Evolutionary conservation across 1,139 yeast species (phyloP), one percentile per base, ranked within the genome.

Genomic region (Torulaspora globosa): DNA sequence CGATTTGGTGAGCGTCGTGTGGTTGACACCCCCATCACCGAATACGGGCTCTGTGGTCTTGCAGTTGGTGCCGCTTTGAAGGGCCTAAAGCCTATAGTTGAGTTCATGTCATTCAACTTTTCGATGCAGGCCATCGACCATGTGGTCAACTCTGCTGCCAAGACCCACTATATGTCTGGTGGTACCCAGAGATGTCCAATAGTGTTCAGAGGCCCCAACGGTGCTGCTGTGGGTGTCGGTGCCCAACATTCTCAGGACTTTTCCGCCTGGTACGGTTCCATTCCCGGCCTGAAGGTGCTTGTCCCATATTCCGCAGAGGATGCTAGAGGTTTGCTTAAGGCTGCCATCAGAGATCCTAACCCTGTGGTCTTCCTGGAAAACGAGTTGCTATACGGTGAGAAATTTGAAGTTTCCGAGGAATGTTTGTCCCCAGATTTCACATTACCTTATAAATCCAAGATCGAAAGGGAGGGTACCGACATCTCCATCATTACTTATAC

Each of bases 121-220:
- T 97, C 98, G 65, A 89, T 92, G 98, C 98, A 92, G 76, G 86
- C 98, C 57, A 92, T 92, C 69, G 99, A 92, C 71, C 98, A 92
- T 61, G 92, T 92, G 70, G 79, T 92, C 72, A 92, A 92, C 79
- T 90, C 97, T 48, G 98, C 97, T 51, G 99, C 97, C 52, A 94
- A 92, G 78, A 92, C 98, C 41, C 87, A 82, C 72, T 92, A 92
- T 75, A 92, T 92, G 99, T 86, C 97, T 53, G 99, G 99, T 69
- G 99, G 99, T 76, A 85, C 82, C 56, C 97, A 90, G 73, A 90
- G 90, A 53, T 90, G 97, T 76, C 90, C 87, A 72, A 87, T 92
- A 65, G 90, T 96, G 44, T 94, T 94, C 79, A 84, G 98, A 73
- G 98, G 98, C 64, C 97, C 98, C 54, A 94, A 94, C 71, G 99